These are phyloP conservation scores for Solanum clarkiae DNA, from an alignment of 257 asterid species.

Conservation along the genomic window DNA sequence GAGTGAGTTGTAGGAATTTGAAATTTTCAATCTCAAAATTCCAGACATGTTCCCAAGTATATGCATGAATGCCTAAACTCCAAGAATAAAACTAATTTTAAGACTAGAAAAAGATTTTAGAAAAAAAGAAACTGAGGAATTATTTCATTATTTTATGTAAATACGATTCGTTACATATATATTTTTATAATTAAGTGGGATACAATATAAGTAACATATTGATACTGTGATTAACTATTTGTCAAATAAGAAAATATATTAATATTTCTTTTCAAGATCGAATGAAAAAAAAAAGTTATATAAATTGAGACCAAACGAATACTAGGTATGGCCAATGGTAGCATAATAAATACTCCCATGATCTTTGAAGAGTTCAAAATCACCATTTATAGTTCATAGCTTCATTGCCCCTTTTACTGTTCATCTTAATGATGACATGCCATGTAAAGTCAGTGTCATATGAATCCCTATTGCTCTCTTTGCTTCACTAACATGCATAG, in stretches of 20 bases:
- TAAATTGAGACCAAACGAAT: neutral
- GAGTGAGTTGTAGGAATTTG: neutral
- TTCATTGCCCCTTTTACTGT: neutral
- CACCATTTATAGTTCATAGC: neutral
- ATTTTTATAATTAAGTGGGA: too few species aligned
- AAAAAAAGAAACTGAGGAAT: neutral
- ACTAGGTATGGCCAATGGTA: neutral
- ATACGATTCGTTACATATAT: neutral
- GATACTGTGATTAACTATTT: neutral
- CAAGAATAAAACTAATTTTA: neutral
- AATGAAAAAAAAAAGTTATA: neutral
- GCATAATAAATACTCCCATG: neutral
- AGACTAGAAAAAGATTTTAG: neutral
- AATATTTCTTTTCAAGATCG: too few species aligned
- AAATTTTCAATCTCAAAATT: neutral
- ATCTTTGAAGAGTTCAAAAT: neutral
- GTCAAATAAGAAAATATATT: too few species aligned
- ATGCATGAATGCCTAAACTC: neutral
- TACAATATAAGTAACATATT: neutral
- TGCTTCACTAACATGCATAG: neutral
- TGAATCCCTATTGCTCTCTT: neutral
- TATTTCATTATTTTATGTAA: neutral
- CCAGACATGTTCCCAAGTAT: neutral
- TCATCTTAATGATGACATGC: neutral
- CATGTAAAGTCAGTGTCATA: neutral